Percentiles rank a stretch among this genome's conserved stretches.
phyloP scores from a whole-genome alignment of 2,329 filamentous ascomycete species.

The Cordyceps pruinosa region DNA sequence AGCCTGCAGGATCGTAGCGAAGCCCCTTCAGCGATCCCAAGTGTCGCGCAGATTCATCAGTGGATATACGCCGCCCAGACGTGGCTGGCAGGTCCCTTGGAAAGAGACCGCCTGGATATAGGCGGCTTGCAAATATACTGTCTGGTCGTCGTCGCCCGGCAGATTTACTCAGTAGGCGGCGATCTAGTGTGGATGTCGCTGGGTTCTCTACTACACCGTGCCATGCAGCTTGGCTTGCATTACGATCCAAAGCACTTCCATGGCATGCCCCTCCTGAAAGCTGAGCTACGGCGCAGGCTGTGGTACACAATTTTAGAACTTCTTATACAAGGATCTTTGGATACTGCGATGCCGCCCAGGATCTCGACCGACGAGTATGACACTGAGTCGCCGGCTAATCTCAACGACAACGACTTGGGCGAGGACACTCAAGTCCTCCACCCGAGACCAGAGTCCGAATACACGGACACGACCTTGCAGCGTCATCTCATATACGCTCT shows the following conservation, averaged over 20 bases:
- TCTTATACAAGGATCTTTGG: constrained; percentile 30
- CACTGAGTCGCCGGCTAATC: constrained; percentile 30
- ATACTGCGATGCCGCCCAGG: constrained; percentile 32
- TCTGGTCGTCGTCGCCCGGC: constrained; percentile 31
- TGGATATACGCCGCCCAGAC: constrained; percentile 35
- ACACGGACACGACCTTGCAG: constrained; percentile 1
- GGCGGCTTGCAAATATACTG: constrained; percentile 34
- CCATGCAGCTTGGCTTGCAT: constrained; percentile 40
- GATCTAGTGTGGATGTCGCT: constrained; percentile 36
- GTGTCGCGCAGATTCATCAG: constrained; percentile 20
- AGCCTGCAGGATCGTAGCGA: constrained; percentile 14
- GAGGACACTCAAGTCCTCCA: constrained; percentile 3
- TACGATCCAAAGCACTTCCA: constrained; percentile 34
- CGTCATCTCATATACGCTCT: background rate
- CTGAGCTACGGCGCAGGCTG: constrained; percentile 33
- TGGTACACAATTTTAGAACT: constrained; percentile 39
- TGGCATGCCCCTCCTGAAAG: constrained; percentile 27
- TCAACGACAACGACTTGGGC: constrained; percentile 24
- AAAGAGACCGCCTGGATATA: constrained; percentile 26
- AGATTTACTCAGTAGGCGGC: constrained; percentile 35
- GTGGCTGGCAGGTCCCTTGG: constrained; percentile 33
- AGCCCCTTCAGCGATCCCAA: background rate
- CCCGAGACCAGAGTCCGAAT: background rate
- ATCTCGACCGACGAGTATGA: constrained; percentile 36
- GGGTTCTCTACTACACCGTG: constrained; percentile 33